A percentile compares a stretch with the other conserved stretches of the same genome.
Evolutionary conservation across 1,139 yeast genomes (phyloP).

Genomic region (Scheffersomyces insectosa): DNA sequence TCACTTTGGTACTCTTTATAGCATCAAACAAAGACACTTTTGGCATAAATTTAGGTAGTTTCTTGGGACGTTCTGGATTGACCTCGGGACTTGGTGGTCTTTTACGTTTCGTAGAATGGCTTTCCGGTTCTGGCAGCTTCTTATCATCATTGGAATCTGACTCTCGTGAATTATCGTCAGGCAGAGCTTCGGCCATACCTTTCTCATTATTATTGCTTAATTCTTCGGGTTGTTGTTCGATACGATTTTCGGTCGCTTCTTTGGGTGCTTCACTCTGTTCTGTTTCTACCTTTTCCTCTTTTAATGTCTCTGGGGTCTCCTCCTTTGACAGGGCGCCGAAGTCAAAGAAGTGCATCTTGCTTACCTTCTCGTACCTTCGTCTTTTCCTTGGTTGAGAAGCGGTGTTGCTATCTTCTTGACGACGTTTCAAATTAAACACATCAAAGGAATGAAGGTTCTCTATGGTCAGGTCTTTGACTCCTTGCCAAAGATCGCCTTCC

Average conservation of each 20-base stretch:
- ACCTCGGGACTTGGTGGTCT: background rate
- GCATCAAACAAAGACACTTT: slow-evolving; percentile 35
- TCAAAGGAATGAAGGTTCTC: slow-evolving; percentile 1
- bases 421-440: slow-evolving; percentile 3
- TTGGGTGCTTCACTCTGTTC: background rate
- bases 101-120: background rate
- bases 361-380: slow-evolving; percentile 32
- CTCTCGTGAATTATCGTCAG: background rate
- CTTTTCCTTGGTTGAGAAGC: slow-evolving; percentile 21
- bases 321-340: slow-evolving; percentile 13
- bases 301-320: background rate
- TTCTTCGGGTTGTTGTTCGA: background rate
- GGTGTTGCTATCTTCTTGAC: slow-evolving; percentile 8
- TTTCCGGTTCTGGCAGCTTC: background rate
- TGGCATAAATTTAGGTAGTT: slow-evolving; percentile 17
- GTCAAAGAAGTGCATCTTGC: slow-evolving; percentile 36
- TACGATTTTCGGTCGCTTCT: background rate
- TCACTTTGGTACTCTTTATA: slow-evolving; percentile 29
- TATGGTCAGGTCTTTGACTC: slow-evolving; percentile 4
- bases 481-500: slow-evolving; percentile 5
- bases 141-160: background rate
- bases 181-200: background rate
- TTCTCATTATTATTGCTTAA: background rate
- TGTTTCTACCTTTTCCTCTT: no score
- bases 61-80: slow-evolving; percentile 1